phyloP scores from a whole-genome alignment of 2,329 filamentous ascomycete species.

The Cladosporium sp. region DNA sequence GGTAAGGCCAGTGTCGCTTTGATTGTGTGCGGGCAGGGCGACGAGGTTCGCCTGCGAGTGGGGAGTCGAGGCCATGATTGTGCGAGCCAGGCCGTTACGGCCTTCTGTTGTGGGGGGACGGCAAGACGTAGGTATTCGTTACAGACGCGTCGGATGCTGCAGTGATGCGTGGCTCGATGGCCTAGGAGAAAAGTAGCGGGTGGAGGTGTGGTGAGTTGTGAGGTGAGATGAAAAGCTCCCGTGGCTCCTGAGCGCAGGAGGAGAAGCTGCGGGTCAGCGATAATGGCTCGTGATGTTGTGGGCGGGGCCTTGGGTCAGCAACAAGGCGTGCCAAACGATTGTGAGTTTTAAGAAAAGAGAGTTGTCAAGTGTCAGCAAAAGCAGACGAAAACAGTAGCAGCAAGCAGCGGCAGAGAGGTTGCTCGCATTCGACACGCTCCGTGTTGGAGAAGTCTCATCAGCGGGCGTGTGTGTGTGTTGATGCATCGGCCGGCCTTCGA shows the following conservation, averaged over 20 bases:
- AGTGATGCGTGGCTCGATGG: too few species aligned
- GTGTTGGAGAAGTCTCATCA: neutral
- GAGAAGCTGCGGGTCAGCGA: neutral
- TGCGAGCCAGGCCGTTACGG: slow-evolving; percentile 21
- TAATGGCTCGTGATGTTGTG: neutral
- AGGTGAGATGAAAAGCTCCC: neutral
- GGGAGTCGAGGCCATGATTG: slow-evolving; percentile 38
- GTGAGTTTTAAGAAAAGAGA: too few species aligned
- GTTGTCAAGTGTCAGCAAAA: too few species aligned
- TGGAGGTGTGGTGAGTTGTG: neutral
- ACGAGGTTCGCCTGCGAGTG: slow-evolving; percentile 84
- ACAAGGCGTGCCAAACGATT: neutral
- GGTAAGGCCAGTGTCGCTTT: slow-evolving; percentile 64
- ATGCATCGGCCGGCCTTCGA: neutral
- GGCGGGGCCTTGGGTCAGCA: neutral
- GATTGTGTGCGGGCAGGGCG: slow-evolving; percentile 75
- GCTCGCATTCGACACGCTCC: too few species aligned
- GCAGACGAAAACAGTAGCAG: too few species aligned
- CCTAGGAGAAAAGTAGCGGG: too few species aligned
- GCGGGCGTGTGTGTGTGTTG: too few species aligned
- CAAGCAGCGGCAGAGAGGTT: too few species aligned
- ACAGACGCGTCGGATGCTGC: too few species aligned
- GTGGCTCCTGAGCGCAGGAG: neutral
- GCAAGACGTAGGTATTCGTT: too few species aligned
- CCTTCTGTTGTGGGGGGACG: slow-evolving; percentile 13